Conservation (phyloP, 1,284 basidiomycete species). For the Cryptococcus maquisensis region DNA sequence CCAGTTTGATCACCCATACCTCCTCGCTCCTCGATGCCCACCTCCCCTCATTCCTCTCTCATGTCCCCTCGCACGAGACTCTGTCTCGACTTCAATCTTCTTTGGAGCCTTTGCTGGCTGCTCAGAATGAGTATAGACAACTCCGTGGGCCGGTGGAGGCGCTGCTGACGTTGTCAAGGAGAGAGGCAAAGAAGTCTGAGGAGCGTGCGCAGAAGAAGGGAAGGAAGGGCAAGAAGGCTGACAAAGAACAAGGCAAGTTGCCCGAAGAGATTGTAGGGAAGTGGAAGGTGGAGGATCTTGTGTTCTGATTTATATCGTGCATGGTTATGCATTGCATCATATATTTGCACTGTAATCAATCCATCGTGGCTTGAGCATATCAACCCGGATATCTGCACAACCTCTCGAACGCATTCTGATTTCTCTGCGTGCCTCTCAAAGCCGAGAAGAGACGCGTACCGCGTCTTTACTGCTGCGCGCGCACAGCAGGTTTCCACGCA, state of each 20-base stretch:
- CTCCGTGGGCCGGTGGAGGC: conserved; percentile 44
- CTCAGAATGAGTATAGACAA: conserved; percentile 39
- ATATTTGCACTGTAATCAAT: too few species aligned
- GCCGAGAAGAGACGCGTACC: too few species aligned
- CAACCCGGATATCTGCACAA: too few species aligned
- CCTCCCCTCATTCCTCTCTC: conserved; percentile 37
- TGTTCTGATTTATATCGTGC: conserved; percentile 19
- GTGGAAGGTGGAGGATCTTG: conserved; percentile 45
- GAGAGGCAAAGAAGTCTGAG: conserved; percentile 27
- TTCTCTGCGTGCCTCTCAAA: too few species aligned
- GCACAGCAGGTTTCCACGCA: too few species aligned
- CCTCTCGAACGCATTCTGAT: too few species aligned
- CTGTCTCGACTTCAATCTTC: conserved; percentile 29
- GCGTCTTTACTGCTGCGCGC: too few species aligned
- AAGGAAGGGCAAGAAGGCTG: neutral
- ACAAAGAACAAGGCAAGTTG: conserved; percentile 9
- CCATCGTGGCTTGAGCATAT: too few species aligned
- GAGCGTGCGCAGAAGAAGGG: conserved; percentile 17
- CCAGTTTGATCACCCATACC: conserved; percentile 31
- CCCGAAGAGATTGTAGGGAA: conserved; percentile 40
- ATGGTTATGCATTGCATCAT: too few species aligned
- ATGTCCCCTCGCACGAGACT: conserved; percentile 26
- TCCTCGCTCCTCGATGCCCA: conserved; percentile 46
- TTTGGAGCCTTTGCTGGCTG: conserved; percentile 32
- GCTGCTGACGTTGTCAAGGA: conserved; percentile 32